Conservation (phyloP, 768 basidiomycete genomes). For the Podaxis pistillaris region DNA sequence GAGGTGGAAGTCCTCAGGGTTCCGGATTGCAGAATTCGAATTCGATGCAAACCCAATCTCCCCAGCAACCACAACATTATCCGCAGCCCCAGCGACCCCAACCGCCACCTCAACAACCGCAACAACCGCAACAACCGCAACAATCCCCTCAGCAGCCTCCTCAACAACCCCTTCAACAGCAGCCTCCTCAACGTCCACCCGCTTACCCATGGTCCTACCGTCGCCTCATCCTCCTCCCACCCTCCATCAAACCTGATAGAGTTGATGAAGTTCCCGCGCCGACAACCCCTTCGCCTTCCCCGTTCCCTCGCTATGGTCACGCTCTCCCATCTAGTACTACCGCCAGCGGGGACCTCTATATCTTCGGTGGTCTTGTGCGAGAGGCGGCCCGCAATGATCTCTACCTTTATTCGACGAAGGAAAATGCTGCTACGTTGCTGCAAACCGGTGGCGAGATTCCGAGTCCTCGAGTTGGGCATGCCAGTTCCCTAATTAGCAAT, state of each 20-base stretch:
- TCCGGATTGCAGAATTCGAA: conserved; percentile 9
- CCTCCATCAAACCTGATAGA: conserved; percentile 54
- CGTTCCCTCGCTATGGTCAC: conserved; percentile 96
- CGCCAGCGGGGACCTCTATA: conserved; percentile 84
- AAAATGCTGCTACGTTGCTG: conserved; percentile 76
- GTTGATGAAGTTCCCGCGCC: conserved; percentile 52
- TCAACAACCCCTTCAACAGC: conserved; percentile 29
- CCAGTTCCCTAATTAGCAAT: conserved; percentile 91
- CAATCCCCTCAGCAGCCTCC: conserved; percentile 24
- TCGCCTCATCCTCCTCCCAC: conserved; percentile 68
- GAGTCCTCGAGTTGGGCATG: conserved; percentile 91
- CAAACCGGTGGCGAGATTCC: conserved; percentile 91
- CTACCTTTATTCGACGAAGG: conserved; percentile 82
- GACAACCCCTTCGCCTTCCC: conserved; percentile 73
- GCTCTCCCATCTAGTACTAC: conserved; percentile 80
- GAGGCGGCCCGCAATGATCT: conserved; percentile 91
- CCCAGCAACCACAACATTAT: conserved; percentile 16
- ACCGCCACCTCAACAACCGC: conserved; percentile 20
- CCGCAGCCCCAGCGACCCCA: conserved; percentile 17
- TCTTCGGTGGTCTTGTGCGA: conserved; percentile 95
- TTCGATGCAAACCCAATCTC: conserved; percentile 16
- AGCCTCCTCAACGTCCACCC: conserved; percentile 36
- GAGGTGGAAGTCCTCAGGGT: conserved; percentile 22
- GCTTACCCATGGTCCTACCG: conserved; percentile 85
- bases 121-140: conserved; percentile 21